Percentiles rank a stretch among this genome's conserved stretches.
phyloP scores from a whole-genome alignment of 2,329 filamentous ascomycete genomes.

The Arthrobotrys sinensis region DNA sequence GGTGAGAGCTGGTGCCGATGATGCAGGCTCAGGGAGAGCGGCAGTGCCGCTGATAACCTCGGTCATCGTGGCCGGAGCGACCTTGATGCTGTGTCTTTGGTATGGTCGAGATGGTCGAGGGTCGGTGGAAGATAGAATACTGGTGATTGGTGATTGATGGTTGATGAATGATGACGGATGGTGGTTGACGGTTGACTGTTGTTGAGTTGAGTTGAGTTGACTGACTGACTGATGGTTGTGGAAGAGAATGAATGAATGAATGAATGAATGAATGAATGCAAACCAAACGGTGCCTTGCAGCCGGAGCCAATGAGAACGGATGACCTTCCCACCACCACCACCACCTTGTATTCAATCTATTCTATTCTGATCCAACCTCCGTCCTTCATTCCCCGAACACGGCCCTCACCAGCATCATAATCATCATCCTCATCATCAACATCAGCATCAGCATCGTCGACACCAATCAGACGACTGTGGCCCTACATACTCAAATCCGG shows the following conservation, averaged over 20 bases:
- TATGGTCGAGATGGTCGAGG: too few relatives aligned
- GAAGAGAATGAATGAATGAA: too few relatives aligned
- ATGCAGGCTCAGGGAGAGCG: constrained; percentile 40
- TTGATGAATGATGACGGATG: too few relatives aligned
- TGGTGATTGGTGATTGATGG: too few relatives aligned
- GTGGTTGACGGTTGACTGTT: too few relatives aligned
- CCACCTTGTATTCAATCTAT: too few relatives aligned
- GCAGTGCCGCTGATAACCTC: constrained; percentile 52
- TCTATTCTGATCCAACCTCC: neutral
- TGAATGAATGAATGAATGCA: too few relatives aligned
- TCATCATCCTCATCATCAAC: neutral
- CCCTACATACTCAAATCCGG: neutral
- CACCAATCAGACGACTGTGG: constrained; percentile 4
- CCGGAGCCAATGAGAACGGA: constrained; percentile 1
- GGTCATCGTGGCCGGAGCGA: constrained; percentile 34
- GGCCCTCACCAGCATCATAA: too few relatives aligned
- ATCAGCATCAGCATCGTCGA: neutral
- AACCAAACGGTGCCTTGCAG: too few relatives aligned
- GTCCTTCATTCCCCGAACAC: constrained; percentile 7
- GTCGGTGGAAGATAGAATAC: too few relatives aligned
- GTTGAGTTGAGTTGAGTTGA: too few relatives aligned
- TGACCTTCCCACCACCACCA: neutral
- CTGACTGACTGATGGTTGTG: too few relatives aligned
- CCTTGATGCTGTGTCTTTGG: neutral
- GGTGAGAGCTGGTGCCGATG: constrained; percentile 24